Base-by-base conservation (phyloP, 805 yeast genomes). In the Nakazawaea pomicola region DNA sequence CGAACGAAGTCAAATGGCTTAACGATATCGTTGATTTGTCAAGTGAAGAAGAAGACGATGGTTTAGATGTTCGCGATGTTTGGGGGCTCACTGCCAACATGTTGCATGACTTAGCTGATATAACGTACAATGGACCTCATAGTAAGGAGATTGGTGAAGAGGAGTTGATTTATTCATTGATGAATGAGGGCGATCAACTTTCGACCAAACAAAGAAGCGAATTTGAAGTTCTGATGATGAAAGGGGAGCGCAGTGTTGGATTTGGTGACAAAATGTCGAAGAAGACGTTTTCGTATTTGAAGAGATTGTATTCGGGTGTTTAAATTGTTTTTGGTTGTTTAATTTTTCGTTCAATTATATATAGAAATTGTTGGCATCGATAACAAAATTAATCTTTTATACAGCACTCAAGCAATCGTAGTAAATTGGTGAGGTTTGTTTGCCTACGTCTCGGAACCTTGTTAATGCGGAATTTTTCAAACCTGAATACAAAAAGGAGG, bases 61-160 rank as follows among this genome's bases (percentile, higher is more conserved):
- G 36, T 3, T 30, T 61, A 33, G 67, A 70, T 41, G 70, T 79
- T 29, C 76, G 83, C 52, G 84, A 83, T 52, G 80, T 85, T 4
- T 84, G 93, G 95, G 95, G 95, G 1, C 61, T 84, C 28, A 84
- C 93, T 0, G 91, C 90, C 2, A 83, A 82, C 53, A 83, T 84
- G 8, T 55, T 84, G n/a, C 84, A 76, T 51, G 91, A 84, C 54
- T 53, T 84, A 21, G 80, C 88, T 2, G 70, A 68, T 43, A 66
- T 83, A 8, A 63, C 74, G 3, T 74, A 76, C 52, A 47, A 75
- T 50, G 64, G 65, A 17, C 44, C 44, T 6, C 69, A 49, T 25
- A 54, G 49, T 4, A 33, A 49, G 11, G 56, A 65, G 20, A 55
- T 74, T 33, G 87, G 85, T 2, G 83, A 82, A 48, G 90, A 83